Evolutionary conservation across 108 stramenopile species (phyloP).

Genomic region (Aurantiochytrium sp.): DNA sequence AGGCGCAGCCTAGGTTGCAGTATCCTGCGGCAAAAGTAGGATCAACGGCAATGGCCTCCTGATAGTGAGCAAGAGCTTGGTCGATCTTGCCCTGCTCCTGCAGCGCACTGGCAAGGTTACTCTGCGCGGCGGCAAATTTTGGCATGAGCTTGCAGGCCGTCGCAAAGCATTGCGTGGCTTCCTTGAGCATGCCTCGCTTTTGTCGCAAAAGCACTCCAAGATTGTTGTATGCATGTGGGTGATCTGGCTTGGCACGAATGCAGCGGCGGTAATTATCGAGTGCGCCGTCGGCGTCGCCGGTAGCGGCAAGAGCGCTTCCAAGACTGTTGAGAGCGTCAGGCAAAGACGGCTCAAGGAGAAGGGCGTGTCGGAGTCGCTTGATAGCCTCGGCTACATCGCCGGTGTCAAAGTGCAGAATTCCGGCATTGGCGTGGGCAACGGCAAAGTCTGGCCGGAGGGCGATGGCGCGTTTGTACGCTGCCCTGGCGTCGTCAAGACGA

Average conservation of each 20-base stretch:
- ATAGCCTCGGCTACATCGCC: conserved; percentile 41
- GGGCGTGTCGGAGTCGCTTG: conserved; percentile 38
- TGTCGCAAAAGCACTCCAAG: conserved; percentile 45
- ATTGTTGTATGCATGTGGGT: conserved; percentile 67
- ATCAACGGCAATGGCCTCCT: conserved; percentile 51
- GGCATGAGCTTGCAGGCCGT: conserved; percentile 57
- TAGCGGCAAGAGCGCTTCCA: conserved; percentile 43
- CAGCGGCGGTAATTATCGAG: conserved; percentile 47
- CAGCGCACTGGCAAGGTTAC: conserved; percentile 50
- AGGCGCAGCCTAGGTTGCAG: conserved; percentile 57
- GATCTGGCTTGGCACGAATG: conserved; percentile 51
- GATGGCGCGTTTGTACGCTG: conserved; percentile 49
- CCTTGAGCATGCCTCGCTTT: conserved; percentile 46
- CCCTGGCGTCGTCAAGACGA: conserved; percentile 40
- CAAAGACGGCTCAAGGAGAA: conserved; percentile 59
- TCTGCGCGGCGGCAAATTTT: conserved; percentile 54
- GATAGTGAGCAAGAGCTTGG: conserved; percentile 58
- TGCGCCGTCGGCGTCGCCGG: conserved; percentile 32
- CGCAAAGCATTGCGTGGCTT: conserved; percentile 62
- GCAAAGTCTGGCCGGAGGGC: conserved; percentile 55
- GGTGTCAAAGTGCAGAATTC: conserved; percentile 51
- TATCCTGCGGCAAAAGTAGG: conserved; percentile 58
- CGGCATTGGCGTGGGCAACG: conserved; percentile 58
- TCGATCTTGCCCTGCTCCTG: conserved; percentile 56
- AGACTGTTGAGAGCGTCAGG: conserved; percentile 64